Conservation (phyloP, 2,329 filamentous ascomycete species). For the Aspergillus neoniger region DNA sequence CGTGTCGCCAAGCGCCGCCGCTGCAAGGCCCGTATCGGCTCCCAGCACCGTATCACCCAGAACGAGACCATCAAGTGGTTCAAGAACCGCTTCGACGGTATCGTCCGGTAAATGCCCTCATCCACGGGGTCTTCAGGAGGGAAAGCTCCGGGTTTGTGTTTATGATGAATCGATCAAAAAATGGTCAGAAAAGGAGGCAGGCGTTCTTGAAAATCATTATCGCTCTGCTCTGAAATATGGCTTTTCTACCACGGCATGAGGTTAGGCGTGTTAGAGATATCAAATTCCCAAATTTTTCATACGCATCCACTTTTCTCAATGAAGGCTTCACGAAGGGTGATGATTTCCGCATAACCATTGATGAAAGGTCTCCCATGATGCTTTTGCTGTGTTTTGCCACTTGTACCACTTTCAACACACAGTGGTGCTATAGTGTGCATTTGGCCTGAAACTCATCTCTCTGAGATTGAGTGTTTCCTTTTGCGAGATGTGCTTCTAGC, state of each 20-base stretch:
- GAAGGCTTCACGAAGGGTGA: slow-evolving; percentile 61
- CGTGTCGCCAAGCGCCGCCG: slow-evolving; percentile 94
- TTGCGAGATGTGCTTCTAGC: neutral
- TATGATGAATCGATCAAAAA: slow-evolving; percentile 36
- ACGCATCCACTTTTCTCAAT: slow-evolving; percentile 55
- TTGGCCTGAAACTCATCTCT: slow-evolving; percentile 1
- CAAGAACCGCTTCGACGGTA: slow-evolving; percentile 94
- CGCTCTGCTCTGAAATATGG: slow-evolving; percentile 33
- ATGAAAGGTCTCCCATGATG: slow-evolving; percentile 40
- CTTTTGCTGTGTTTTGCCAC: slow-evolving; percentile 1
- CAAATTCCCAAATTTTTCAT: slow-evolving; percentile 34
- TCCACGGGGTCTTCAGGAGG: slow-evolving; percentile 24
- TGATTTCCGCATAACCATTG: slow-evolving; percentile 60
- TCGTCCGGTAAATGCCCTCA: slow-evolving; percentile 79
- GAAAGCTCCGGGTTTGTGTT: slow-evolving; percentile 33
- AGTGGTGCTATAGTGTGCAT: slow-evolving; percentile 4
- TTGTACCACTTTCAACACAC: neutral
- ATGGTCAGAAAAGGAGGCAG: slow-evolving; percentile 22
- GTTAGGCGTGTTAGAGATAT: slow-evolving; percentile 45
- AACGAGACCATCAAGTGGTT: slow-evolving; percentile 98
- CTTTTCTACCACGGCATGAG: slow-evolving; percentile 40
- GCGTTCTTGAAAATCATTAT: slow-evolving; percentile 22
- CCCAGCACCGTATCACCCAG: slow-evolving; percentile 90
- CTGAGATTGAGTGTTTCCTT: neutral
- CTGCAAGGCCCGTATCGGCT: slow-evolving; percentile 80